A percentile compares a stretch with the other conserved stretches of the same genome.
phyloP scores from a whole-genome alignment of 2,329 filamentous ascomycete genomes.

The Coleophoma cylindrospora region DNA sequence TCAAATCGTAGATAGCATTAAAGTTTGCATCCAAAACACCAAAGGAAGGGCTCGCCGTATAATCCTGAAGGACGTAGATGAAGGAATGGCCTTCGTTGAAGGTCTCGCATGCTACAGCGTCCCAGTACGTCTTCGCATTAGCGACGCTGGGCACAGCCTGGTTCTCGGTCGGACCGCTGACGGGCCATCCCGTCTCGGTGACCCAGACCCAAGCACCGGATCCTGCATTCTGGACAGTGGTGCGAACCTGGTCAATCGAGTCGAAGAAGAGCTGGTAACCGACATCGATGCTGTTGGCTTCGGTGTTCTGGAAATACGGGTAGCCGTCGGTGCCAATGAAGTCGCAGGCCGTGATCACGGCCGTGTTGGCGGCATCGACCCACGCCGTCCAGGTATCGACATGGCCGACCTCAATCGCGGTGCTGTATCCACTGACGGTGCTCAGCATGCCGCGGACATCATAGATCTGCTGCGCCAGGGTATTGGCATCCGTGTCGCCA shows the following conservation, averaged over 20 bases:
- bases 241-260: conserved; percentile 22
- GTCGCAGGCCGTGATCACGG: conserved; percentile 57
- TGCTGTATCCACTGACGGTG: conserved; percentile 38
- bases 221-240: conserved; percentile 34
- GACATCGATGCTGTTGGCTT: conserved; percentile 51
- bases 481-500: conserved; percentile 33
- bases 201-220: conserved; percentile 50
- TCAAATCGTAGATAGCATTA: conserved; percentile 5
- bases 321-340: conserved; percentile 63
- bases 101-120: conserved; percentile 52
- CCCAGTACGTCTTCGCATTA: conserved; percentile 62
- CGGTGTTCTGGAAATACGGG: conserved; percentile 58
- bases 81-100: conserved; percentile 51
- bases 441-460: conserved; percentile 48
- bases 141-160: conserved; percentile 46
- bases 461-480: conserved; percentile 39
- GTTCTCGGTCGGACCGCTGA: conserved; percentile 46
- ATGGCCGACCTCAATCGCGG: conserved; percentile 54
- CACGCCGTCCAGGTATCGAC: conserved; percentile 66
- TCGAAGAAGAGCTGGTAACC: conserved; percentile 47
- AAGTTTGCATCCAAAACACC: conserved; percentile 29
- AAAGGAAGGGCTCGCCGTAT: conserved; percentile 32
- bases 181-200: conserved; percentile 64
- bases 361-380: conserved; percentile 53
- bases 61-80: conserved; percentile 59